These are phyloP conservation scores for Taiozyma sp. DNA, from an alignment of 1,139 yeast genomes.

Conservation along the genomic window DNA sequence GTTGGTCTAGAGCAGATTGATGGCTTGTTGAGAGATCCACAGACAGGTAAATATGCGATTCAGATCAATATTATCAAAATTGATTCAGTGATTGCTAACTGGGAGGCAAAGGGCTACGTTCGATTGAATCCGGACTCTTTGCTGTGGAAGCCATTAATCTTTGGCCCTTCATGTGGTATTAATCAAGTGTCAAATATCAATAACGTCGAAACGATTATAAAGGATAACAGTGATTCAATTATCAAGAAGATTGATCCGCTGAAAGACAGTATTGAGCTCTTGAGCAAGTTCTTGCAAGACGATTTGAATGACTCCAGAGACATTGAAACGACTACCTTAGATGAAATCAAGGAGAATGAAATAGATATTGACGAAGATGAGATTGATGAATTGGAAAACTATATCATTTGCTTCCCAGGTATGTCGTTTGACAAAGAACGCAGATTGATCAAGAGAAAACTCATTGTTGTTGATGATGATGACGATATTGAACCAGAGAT, in stretches of 20 bases:
- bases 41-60: conserved; percentile 46
- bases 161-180: conserved; percentile 82
- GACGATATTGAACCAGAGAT: conserved; percentile 7
- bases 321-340: conserved; percentile 49
- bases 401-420: conserved; percentile 28
- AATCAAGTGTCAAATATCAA: conserved; percentile 30
- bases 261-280: conserved; percentile 48
- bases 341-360: conserved; percentile 27
- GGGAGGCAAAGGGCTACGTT: conserved; percentile 55
- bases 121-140: conserved; percentile 47
- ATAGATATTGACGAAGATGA: conserved; percentile 16
- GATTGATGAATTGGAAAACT: conserved; percentile 9
- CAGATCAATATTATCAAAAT: conserved; percentile 46
- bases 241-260: conserved; percentile 26
- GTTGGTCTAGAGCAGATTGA: conserved; percentile 79
- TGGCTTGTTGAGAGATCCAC: conserved; percentile 41
- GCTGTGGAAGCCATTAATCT: conserved; percentile 79
- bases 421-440: conserved; percentile 19
- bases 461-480: conserved; percentile 9
- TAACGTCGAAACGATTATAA: conserved; percentile 20
- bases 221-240: conserved; percentile 5
- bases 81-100: conserved; percentile 39
- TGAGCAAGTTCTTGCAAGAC: conserved; percentile 56
- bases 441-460: conserved; percentile 6
- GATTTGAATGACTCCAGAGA: conserved; percentile 59